These are phyloP conservation scores for Casuarina equisetifolia DNA, from an alignment of 306 rosid species.

Conservation along the genomic window DNA sequence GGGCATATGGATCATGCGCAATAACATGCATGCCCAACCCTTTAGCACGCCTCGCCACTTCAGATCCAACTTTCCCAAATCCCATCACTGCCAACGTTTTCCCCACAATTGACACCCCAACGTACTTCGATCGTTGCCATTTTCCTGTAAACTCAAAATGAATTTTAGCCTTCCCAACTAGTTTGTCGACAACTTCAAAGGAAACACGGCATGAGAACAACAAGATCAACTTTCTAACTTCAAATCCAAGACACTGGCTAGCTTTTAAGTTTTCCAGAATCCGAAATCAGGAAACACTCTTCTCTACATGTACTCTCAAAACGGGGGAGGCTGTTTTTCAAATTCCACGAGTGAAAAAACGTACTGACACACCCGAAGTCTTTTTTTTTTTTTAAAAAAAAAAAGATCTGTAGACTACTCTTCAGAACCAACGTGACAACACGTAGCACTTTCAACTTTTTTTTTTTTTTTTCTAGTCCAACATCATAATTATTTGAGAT, in stretches of 20 bases:
- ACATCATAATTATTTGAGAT: neutral
- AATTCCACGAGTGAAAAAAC: too few species aligned
- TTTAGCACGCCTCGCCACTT: conserved; percentile 86
- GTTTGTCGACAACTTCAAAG: neutral
- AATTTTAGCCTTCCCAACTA: neutral
- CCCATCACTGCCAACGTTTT: conserved; percentile 86
- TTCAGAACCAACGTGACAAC: neutral
- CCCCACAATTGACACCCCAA: conserved; percentile 93
- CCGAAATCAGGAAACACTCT: too few species aligned
- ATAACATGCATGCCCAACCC: conserved; percentile 88
- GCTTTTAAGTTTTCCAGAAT: too few species aligned
- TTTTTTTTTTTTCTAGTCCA: neutral
- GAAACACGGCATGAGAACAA: too few species aligned
- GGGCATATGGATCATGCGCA: conserved; percentile 93
- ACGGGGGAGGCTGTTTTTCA: too few species aligned
- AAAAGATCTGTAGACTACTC: too few species aligned
- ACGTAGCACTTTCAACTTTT: neutral
- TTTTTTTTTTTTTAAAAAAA: neutral
- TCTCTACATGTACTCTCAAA: too few species aligned
- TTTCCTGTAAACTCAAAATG: conserved; percentile 44
- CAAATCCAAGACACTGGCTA: too few species aligned
- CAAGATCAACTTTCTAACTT: too few species aligned
- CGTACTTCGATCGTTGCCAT: conserved; percentile 87
- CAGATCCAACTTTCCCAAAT: conserved; percentile 94
- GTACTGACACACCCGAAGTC: too few species aligned